Evolutionary conservation across 108 stramenopile genomes (phyloP).

Genomic region (Skeletonema marinoi): DNA sequence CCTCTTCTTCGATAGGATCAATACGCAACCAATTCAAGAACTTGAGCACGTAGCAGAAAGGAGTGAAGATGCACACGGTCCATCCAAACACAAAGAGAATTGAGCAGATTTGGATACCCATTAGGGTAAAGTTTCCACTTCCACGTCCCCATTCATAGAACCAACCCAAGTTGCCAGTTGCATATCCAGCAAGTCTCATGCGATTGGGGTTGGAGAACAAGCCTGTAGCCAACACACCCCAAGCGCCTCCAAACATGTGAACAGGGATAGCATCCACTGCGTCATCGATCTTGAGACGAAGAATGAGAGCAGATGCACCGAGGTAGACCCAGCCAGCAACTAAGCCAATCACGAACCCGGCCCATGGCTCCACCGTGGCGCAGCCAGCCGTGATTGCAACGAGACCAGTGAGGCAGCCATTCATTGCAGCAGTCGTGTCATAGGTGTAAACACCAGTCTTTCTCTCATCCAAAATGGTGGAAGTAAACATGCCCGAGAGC

Average conservation of each 20-base stretch:
- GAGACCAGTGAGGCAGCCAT: constrained; percentile 68
- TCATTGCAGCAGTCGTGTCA: constrained; percentile 58
- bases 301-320: constrained; percentile 39
- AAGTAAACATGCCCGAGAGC: constrained; percentile 68
- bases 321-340: constrained; percentile 64
- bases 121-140: constrained; percentile 65
- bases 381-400: constrained; percentile 77
- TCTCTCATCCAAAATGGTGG: constrained; percentile 48
- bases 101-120: constrained; percentile 65
- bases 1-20: constrained; percentile 81
- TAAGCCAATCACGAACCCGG: constrained; percentile 74
- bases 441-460: constrained; percentile 48
- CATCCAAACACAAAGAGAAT: constrained; percentile 83
- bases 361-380: constrained; percentile 76
- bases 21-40: constrained; percentile 81
- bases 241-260: constrained; percentile 79
- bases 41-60: constrained; percentile 82
- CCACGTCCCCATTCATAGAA: constrained; percentile 70
- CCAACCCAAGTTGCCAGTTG: constrained; percentile 35
- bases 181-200: constrained; percentile 9
- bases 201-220: constrained; percentile 42
- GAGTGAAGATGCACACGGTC: constrained; percentile 70
- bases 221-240: constrained; percentile 77
- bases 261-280: constrained; percentile 76
- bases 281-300: constrained; percentile 65